Evolutionary conservation across 1,284 basidiomycete species (phyloP).

Genomic region (Xerocomus minutiporus): DNA sequence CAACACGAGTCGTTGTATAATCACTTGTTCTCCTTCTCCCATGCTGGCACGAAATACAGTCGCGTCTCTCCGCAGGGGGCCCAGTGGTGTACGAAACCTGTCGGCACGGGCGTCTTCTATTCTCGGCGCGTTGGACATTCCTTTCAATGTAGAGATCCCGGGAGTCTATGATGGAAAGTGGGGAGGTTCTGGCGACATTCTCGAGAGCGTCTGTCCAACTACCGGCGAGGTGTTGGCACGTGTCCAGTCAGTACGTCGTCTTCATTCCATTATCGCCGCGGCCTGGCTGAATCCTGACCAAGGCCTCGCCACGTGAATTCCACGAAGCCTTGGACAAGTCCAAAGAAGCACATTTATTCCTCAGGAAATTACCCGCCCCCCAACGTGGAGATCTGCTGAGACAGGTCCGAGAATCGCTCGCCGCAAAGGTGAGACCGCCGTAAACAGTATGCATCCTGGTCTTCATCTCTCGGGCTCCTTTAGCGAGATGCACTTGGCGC

Average conservation of each 20-base stretch:
- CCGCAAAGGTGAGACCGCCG: slow-evolving; percentile 55
- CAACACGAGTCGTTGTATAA: not conserved
- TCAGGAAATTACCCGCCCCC: slow-evolving; percentile 81
- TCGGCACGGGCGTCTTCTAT: slow-evolving; percentile 64
- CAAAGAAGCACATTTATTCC: slow-evolving; percentile 64
- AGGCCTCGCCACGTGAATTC: slow-evolving; percentile 66
- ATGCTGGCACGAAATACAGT: slow-evolving; percentile 26
- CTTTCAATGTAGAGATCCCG: slow-evolving; percentile 46
- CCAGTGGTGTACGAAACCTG: slow-evolving; percentile 34
- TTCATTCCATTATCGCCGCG: not conserved
- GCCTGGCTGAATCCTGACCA: slow-evolving; percentile 23
- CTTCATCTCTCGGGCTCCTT: slow-evolving; percentile 4
- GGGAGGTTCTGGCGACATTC: slow-evolving; percentile 68
- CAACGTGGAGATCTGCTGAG: slow-evolving; percentile 83
- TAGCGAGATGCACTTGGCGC: slow-evolving; percentile 81
- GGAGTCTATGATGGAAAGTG: slow-evolving; percentile 78
- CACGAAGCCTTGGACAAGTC: slow-evolving; percentile 58
- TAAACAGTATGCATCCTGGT: not conserved
- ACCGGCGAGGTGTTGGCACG: slow-evolving; percentile 72
- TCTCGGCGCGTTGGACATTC: slow-evolving; percentile 60
- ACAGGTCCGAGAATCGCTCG: slow-evolving; percentile 82
- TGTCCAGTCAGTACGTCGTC: slow-evolving; percentile 53
- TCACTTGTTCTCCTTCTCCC: not conserved
- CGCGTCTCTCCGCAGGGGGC: not conserved
- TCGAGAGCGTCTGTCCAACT: slow-evolving; percentile 68